Evolutionary conservation across 257 asterid species (phyloP).

Genomic region (Capsicum chinense): DNA sequence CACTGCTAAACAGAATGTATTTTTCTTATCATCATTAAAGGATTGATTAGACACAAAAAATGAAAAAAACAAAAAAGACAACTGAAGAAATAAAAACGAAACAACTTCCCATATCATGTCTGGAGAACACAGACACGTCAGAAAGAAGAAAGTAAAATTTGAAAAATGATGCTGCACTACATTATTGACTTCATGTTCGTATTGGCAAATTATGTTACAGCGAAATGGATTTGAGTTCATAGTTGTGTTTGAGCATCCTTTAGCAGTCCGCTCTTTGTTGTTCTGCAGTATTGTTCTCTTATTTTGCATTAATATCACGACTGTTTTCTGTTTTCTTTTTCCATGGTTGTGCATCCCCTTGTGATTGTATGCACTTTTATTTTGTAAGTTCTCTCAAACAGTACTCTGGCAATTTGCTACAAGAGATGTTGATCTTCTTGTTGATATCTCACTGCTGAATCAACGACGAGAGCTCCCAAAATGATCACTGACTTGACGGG

Average conservation of each 20-base stretch:
- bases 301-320: not conserved
- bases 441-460: constrained; percentile 9
- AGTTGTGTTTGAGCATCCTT: not conserved
- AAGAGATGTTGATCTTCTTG: not conserved
- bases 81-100: not conserved
- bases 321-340: not conserved
- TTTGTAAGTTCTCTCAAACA: not conserved
- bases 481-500: constrained; percentile 69
- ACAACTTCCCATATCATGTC: not conserved
- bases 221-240: not conserved
- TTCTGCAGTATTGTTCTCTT: not conserved
- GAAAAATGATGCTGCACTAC: not conserved
- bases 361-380: not conserved
- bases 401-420: not conserved
- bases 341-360: not conserved
- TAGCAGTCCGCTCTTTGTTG: not conserved
- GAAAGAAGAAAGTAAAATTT: not conserved
- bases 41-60: not conserved
- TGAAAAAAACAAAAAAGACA: not conserved
- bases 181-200: not conserved
- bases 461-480: constrained; percentile 51
- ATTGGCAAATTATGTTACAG: not conserved
- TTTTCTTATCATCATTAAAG: not conserved
- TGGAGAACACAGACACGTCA: not conserved
- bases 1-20: not conserved